These are phyloP conservation scores for Ascochyta koolunga DNA, from an alignment of 2,329 filamentous ascomycete genomes.

Conservation along the genomic window DNA sequence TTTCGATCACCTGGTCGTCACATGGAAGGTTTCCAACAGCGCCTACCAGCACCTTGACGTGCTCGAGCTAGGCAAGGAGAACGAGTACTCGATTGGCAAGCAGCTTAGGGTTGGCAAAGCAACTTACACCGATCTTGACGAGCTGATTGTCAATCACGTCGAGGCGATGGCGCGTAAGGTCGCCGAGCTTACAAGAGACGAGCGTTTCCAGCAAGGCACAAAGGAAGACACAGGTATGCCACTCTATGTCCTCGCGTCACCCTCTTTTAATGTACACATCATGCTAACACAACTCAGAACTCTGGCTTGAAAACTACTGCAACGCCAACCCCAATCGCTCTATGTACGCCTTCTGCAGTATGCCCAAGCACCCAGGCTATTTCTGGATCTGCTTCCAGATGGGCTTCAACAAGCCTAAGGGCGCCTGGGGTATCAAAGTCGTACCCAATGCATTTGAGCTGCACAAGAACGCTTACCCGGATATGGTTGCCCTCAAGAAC, in stretches of 20 bases:
- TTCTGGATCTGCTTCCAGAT: slow-evolving; percentile 98
- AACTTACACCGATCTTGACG: slow-evolving; percentile 94
- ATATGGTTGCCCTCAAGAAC: slow-evolving; percentile 94
- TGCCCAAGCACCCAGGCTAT: slow-evolving; percentile 89
- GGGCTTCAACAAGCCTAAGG: slow-evolving; percentile 73
- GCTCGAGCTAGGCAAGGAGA: slow-evolving; percentile 94
- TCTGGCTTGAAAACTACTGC: slow-evolving; percentile 95
- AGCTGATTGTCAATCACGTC: slow-evolving; percentile 95
- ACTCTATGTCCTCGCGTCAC: not conserved
- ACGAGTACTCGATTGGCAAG: slow-evolving; percentile 90
- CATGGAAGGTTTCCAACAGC: slow-evolving; percentile 96
- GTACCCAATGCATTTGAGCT: slow-evolving; percentile 94
- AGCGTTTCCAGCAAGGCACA: slow-evolving; percentile 87
- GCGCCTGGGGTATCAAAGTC: slow-evolving; percentile 84
- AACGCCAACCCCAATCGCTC: slow-evolving; percentile 93
- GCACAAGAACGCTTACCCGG: slow-evolving; percentile 85
- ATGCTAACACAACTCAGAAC: slow-evolving; percentile 63
- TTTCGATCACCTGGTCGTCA: slow-evolving; percentile 91
- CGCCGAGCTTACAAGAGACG: slow-evolving; percentile 91
- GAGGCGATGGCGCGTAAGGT: slow-evolving; percentile 98
- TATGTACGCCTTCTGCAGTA: slow-evolving; percentile 94
- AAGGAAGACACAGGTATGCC: slow-evolving; percentile 82
- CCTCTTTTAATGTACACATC: not conserved
- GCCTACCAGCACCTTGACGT: slow-evolving; percentile 99
- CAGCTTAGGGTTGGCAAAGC: slow-evolving; percentile 87